Base-by-base conservation (phyloP, 768 basidiomycete species). In the Chalciporus sphaerocephalus region DNA sequence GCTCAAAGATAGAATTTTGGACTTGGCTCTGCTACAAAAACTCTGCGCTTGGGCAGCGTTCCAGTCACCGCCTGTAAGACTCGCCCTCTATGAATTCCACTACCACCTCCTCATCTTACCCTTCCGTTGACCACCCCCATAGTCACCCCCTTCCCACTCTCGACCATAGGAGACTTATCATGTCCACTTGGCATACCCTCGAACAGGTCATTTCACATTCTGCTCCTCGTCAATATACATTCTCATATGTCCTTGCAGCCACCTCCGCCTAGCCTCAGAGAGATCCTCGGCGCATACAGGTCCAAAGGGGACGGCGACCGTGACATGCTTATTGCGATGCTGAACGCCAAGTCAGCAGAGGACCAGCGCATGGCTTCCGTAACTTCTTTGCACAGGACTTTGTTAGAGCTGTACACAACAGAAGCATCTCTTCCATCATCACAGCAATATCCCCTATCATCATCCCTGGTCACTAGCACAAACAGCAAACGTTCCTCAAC, bases 271-370 rank as follows among this genome's bases (percentile, higher is more conserved):
- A 82, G 72, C 50, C 74, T 96, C 35, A 79, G 87, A 38, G 91
- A 93, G 56, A 92, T 96, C 34, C 80, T 96, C 20, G 76, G 78
- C 30, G 92, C 92, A 7, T 96, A 94, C 71, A 76, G 79, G 46
- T 68, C 81, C 30, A 88, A 84, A 58, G 93, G 93, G 49, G 89
- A 93, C 50, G 92, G 91, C 34, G 93, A 96, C 73, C 77, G 92
- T 18, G 91, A 94, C 42, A 86, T 94, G 81, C 74, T 96, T 17
- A 75, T 95, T 27, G 80, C 90, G 54, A 87, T 96, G 78, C 74
- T 96, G 40, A 91, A 87, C 49, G 92, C 92, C 59, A 96, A 96
- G 72, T 79, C 83, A 37, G 85, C 93, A 11, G 93, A 96, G 64
- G 93, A 96, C 61, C 87, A 90, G 86, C 82, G 88, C 40, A 69